phyloP scores from a whole-genome alignment of 306 rosid species.

The Ceratonia siliqua region DNA sequence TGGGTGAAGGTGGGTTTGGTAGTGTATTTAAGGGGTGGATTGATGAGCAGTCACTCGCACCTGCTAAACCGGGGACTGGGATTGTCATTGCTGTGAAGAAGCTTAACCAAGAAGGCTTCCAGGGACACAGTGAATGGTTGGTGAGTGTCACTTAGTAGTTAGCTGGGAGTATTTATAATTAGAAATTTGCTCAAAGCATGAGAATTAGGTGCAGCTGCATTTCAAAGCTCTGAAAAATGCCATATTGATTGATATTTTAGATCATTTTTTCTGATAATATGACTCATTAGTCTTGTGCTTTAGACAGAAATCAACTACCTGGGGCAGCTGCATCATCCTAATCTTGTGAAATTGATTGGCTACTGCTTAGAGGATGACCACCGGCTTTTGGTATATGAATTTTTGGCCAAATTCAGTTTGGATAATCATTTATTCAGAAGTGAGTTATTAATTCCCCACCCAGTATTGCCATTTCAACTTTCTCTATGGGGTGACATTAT shows the following conservation, averaged over 20 bases:
- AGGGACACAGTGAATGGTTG: constrained; percentile 99
- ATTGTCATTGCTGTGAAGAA: constrained; percentile 87
- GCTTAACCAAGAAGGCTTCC: constrained; percentile 93
- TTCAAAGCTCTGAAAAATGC: constrained; percentile 3
- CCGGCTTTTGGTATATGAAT: constrained; percentile 89
- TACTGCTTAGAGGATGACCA: constrained; percentile 97
- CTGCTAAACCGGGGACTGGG: constrained; percentile 87
- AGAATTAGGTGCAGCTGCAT: constrained; percentile 16
- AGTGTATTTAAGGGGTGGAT: constrained; percentile 93
- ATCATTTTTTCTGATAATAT: constrained; percentile 7
- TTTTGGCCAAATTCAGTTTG: constrained; percentile 84
- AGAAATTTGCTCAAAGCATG: constrained; percentile 13
- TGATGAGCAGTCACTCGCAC: constrained; percentile 73
- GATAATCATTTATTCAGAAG: constrained; percentile 94
- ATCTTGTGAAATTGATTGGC: constrained; percentile 91
- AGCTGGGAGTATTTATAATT: not conserved
- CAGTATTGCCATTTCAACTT: constrained; percentile 17
- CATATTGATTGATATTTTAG: constrained; percentile 8
- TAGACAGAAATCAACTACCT: constrained; percentile 91
- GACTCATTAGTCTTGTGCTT: constrained; percentile 36
- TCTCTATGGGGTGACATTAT: constrained; percentile 1
- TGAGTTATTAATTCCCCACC: constrained; percentile 50
- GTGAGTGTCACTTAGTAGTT: constrained; percentile 58
- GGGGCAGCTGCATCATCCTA: constrained; percentile 90
- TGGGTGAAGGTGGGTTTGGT: constrained; percentile 98